Base-by-base conservation (phyloP, 768 basidiomycete genomes). In the Podaxis mareebaensis region DNA sequence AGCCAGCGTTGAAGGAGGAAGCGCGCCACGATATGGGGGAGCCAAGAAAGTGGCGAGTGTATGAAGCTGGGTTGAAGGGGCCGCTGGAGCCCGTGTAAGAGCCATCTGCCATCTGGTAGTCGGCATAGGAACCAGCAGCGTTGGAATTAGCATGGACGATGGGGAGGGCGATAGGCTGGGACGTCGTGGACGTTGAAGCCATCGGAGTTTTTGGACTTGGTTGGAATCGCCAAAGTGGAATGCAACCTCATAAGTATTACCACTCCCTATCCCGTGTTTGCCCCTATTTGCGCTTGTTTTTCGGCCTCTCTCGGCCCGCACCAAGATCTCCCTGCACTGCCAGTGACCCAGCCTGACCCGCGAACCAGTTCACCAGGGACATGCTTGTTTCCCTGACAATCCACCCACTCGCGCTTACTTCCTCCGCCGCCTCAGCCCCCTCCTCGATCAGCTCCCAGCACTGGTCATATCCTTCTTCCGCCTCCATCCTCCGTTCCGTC, bases 21-120 rank as follows among this genome's bases (percentile, higher is more conserved):
- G 82, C 79, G 4, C 86, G 81, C 84, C 88, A 92, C 3, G 90
- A 91, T 57, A 89, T 78, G 49, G 90, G 90, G 0, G 89, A 91
- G 59, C 88, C 88, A 6, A 91, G 78, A 71, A 89, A 87, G 67
- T 88, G 83, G 38, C 87, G 77, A 33, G 85, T 84, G 77, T 87
- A 91, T 0, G 86, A 86, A 3, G 86, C 83, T 17, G 87, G 81
- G 69, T 88, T 88, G 74, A 89, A 87, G n/a, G 79, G 77, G 60
- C 78, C 80, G 33, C 78, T 75, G 33, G 70, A 69, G 66, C 75
- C 78, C 0, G 76, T 75, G 70, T 82, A 86, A 0, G 86, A 87
- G 68, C 84, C 83, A 20, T 75, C 74, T 65, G 77, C 73, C 60
- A 61, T 61, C 52, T 61, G 60, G 52, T 53, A 61, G 72, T 82